Base-by-base conservation (phyloP, 495 filamentous ascomycete species). In the Penicillium roqueforti region DNA sequence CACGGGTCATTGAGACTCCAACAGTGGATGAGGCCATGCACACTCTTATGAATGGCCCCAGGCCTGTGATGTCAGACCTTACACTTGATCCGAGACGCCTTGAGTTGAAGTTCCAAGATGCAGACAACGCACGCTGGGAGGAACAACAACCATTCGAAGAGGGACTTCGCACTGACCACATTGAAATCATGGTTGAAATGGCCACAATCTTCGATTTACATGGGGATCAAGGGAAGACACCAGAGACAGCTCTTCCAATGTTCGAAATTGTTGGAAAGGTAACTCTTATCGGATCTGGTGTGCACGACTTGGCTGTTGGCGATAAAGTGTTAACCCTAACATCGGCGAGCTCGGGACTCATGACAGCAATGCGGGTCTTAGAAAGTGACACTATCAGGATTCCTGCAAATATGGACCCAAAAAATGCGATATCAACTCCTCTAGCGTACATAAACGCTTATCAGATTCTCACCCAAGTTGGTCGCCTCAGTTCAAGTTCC, bases 11-110 rank as follows among this genome's bases (percentile, higher is more conserved):
- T 6, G 55, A 56, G 13, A 50, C 58, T 4, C 11, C 45, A n/a
- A 22, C 40, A 9, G 53, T 67, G 3, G 55, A 63, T 16, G 63
- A 64, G 25, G 53, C 55, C n/a, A 60, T 67, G 60, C 32, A 64
- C 2, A 59, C 57, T 7, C 41, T 61, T 5, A 6, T 57, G 19
- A 44, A 63, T 28, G 63, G 63, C 0, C 60, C 63, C n/a, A 53
- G 49, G 6, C 60, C 63, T 4, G 49, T 53, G 0, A n/a, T 57
- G 0, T 43, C 47, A 3, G 45, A 54, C 3, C 53, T 66, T 1
- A 20, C 36, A 1, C 14, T 22, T 6, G 55, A 66, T 16, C 3
- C 53, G 1, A 48, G 58, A 10, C 47, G 53, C 7, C 58, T 67
- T 3, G 25, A 55, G 18, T 28, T 64, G 42, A 52, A 56, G 6